Percentiles rank a stretch among this genome's conserved stretches.
Conservation (phyloP, 2,329 filamentous ascomycete species). For the Fusarium domesticum region DNA sequence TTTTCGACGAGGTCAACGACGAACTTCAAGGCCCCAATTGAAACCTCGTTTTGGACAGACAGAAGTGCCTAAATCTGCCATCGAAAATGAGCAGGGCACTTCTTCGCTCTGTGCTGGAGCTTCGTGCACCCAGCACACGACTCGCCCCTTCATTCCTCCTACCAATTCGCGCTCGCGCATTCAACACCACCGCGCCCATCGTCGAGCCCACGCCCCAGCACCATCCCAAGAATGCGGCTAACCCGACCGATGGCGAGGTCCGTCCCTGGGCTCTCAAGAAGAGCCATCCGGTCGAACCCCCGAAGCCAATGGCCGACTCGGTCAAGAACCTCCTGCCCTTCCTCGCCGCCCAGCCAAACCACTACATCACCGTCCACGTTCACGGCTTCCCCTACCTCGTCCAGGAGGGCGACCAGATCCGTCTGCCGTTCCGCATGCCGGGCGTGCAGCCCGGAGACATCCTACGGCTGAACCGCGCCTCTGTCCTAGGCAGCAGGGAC, state of each 20-base stretch:
- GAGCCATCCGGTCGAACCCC: constrained; percentile 37
- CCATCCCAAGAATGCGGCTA: constrained; percentile 38
- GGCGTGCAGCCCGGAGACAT: constrained; percentile 77
- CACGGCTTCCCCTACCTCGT: constrained; percentile 78
- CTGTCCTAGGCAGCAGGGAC: constrained; percentile 78
- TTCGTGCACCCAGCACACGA: constrained; percentile 43
- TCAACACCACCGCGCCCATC: constrained; percentile 43
- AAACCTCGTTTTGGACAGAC: neutral
- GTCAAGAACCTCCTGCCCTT: constrained; percentile 64
- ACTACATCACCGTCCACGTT: constrained; percentile 79
- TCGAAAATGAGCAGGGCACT: constrained; percentile 56
- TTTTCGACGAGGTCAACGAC: constrained; percentile 22
- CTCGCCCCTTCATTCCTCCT: constrained; percentile 25
- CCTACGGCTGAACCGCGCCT: constrained; percentile 82
- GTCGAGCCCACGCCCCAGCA: constrained; percentile 40
- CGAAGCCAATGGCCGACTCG: constrained; percentile 49
- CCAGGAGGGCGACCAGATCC: constrained; percentile 70
- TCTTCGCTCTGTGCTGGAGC: constrained; percentile 61
- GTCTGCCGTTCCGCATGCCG: constrained; percentile 77
- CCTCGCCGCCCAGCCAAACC: constrained; percentile 67
- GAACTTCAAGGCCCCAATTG: constrained; percentile 14
- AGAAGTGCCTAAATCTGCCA: constrained; percentile 11
- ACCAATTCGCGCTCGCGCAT: constrained; percentile 28
- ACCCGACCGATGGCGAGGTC: constrained; percentile 33
- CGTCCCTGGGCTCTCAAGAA: constrained; percentile 41